Percentiles rank a stretch among this genome's conserved stretches.
Conservation (phyloP, 331 rosid genomes). For the Stylosanthes scabra region DNA sequence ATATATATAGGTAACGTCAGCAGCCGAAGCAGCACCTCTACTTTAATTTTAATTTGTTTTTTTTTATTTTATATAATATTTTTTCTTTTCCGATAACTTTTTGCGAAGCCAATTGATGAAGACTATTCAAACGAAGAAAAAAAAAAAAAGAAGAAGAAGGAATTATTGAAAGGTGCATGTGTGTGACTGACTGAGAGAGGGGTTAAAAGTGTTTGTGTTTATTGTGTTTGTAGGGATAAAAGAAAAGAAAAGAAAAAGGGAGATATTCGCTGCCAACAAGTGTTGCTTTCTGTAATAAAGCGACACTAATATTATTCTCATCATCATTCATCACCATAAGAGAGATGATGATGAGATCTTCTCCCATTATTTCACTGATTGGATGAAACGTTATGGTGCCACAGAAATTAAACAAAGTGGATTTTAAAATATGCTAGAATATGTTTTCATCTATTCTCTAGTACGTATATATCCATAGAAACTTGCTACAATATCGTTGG, state of each 20-base stretch:
- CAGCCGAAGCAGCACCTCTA: slow-evolving; percentile 44
- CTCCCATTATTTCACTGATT: slow-evolving; percentile 62
- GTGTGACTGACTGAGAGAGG: slow-evolving; percentile 24
- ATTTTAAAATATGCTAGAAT: slow-evolving; percentile 50
- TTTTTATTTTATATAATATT: too few relatives aligned
- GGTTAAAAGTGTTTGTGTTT: slow-evolving; percentile 13
- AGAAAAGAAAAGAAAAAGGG: slow-evolving; percentile 31
- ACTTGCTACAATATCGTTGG: neutral
- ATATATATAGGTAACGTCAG: slow-evolving; percentile 30
- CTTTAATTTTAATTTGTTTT: neutral
- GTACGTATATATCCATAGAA: slow-evolving; percentile 28
- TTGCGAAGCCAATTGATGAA: slow-evolving; percentile 37
- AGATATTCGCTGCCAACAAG: slow-evolving; percentile 63
- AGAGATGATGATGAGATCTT: slow-evolving; percentile 33
- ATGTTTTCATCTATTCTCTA: slow-evolving; percentile 53
- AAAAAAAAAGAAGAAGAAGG: neutral
- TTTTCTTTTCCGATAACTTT: slow-evolving; percentile 32
- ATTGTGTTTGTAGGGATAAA: slow-evolving; percentile 14
- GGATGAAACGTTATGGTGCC: slow-evolving; percentile 61
- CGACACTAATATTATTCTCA: slow-evolving; percentile 50
- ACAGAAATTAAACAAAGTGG: slow-evolving; percentile 45
- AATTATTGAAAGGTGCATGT: slow-evolving; percentile 24
- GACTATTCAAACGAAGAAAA: slow-evolving; percentile 23
- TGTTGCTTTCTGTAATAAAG: slow-evolving; percentile 53
- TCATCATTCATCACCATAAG: slow-evolving; percentile 48